Conservation (phyloP, 805 yeast species). For the Metschnikowia shivogae region DNA sequence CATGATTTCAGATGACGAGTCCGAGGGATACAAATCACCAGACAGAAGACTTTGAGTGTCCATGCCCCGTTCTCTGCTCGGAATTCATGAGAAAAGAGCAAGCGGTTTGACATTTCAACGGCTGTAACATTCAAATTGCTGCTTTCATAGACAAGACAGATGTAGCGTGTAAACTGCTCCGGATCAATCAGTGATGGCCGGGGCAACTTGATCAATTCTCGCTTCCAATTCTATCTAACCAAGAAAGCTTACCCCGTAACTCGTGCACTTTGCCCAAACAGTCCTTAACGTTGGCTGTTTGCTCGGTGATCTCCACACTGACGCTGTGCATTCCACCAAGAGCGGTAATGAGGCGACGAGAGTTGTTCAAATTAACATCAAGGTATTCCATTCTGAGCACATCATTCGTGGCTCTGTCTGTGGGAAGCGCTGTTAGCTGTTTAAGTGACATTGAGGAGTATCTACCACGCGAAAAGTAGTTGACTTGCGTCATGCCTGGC, state of each 20-base stretch:
- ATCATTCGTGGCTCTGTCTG: constrained; percentile 30
- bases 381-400: constrained; percentile 33
- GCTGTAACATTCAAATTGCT: too few relatives aligned
- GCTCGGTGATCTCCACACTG: constrained; percentile 1
- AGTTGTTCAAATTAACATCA: constrained; percentile 36
- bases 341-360: constrained; percentile 29
- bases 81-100: background rate
- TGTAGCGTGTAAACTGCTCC: background rate
- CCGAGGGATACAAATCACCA: constrained; percentile 3
- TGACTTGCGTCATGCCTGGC: too few relatives aligned
- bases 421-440: constrained; percentile 31
- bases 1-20: constrained; percentile 16
- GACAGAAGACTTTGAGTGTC: background rate
- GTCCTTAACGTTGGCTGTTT: constrained; percentile 6
- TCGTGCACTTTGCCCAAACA: constrained; percentile 9
- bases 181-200: too few relatives aligned
- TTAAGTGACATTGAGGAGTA: constrained; percentile 17
- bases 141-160: too few relatives aligned
- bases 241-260: constrained; percentile 10
- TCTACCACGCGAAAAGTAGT: background rate
- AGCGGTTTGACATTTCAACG: too few relatives aligned
- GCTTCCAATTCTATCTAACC: constrained; percentile 11
- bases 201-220: background rate
- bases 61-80: background rate
- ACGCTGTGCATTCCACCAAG: constrained; percentile 13